These are phyloP conservation scores for Salix udensis DNA, from an alignment of 345 rosid genomes.

Conservation along the genomic window DNA sequence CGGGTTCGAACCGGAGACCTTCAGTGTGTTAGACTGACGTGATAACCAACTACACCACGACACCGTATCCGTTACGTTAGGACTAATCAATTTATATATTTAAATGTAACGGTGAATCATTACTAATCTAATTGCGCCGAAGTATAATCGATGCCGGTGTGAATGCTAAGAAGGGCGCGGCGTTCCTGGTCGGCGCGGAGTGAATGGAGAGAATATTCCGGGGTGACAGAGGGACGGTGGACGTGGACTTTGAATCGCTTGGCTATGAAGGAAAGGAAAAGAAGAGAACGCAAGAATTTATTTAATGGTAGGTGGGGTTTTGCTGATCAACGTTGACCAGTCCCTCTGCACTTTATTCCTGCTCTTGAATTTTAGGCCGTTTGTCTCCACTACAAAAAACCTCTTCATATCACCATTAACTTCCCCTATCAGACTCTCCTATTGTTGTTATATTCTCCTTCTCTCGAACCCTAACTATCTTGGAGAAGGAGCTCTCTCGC, in stretches of 20 bases:
- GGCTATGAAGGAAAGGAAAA: not conserved
- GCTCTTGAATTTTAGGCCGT: not conserved
- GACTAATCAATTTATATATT: too few species aligned
- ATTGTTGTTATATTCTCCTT: not conserved
- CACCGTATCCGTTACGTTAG: constrained; percentile 14
- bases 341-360: too few species aligned
- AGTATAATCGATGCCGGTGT: too few species aligned
- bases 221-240: not conserved
- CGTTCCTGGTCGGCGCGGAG: not conserved
- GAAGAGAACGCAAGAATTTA: not conserved
- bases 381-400: not conserved
- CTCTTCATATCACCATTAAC: not conserved
- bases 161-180: too few species aligned
- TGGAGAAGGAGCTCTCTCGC: not conserved
- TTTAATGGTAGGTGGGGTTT: not conserved
- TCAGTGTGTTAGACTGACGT: constrained; percentile 99
- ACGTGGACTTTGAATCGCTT: not conserved
- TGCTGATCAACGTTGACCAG: constrained; percentile 5
- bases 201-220: not conserved
- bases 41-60: constrained; percentile 99
- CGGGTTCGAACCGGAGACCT: constrained; percentile 95
- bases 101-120: too few species aligned
- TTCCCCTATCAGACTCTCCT: not conserved
- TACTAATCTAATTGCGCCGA: too few species aligned
- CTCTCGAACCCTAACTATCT: not conserved